Evolutionary conservation across 148 eudicot species (phyloP).

Genomic region (Amaranthus hypochondriacus): DNA sequence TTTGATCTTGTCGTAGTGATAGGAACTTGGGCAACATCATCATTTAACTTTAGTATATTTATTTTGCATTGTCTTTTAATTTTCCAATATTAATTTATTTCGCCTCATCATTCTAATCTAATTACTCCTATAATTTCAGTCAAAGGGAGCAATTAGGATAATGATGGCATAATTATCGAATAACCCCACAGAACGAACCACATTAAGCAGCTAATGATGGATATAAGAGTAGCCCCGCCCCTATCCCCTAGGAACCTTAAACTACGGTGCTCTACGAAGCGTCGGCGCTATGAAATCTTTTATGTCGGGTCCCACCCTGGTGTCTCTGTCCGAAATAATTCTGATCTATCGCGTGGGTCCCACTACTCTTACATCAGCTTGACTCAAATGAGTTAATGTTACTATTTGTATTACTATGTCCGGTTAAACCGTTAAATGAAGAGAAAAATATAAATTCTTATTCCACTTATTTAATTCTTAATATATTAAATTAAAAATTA

Average conservation of each 20-base stretch:
- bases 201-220: background rate
- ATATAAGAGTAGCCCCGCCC: background rate
- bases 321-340: slow-evolving; percentile 22
- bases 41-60: background rate
- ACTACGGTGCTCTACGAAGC: slow-evolving; percentile 27
- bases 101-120: too few relatives aligned
- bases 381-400: background rate
- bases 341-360: slow-evolving; percentile 7
- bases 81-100: background rate
- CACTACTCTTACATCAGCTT: slow-evolving; percentile 19
- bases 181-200: background rate
- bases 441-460: too few relatives aligned
- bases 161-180: too few relatives aligned
- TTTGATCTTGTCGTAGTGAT: too few relatives aligned
- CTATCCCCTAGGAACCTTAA: slow-evolving; percentile 2
- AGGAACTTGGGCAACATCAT: background rate
- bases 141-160: too few relatives aligned
- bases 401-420: too few relatives aligned
- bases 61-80: too few relatives aligned
- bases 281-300: slow-evolving; percentile 37
- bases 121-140: too few relatives aligned
- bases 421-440: too few relatives aligned
- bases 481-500: too few relatives aligned
- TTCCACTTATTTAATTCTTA: too few relatives aligned
- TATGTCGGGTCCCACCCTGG: slow-evolving; percentile 5